Conservation (phyloP, 345 rosid species). For the Camelina neglecta region DNA sequence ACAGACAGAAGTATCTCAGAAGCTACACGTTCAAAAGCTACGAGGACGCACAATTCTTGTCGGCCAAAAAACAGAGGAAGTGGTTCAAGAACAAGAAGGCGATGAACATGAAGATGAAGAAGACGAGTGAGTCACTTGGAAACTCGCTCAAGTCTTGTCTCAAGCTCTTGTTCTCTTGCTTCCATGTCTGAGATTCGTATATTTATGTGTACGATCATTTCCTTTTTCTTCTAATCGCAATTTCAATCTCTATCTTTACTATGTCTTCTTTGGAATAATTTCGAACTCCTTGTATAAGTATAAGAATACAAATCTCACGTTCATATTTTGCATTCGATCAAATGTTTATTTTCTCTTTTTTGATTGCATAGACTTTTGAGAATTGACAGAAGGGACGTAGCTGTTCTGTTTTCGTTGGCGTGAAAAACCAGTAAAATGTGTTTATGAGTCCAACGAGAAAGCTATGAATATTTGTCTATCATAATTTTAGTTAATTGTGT, state of each 20-base stretch:
- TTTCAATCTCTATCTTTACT: slow-evolving; percentile 12
- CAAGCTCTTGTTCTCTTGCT: slow-evolving; percentile 40
- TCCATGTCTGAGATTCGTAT: slow-evolving; percentile 33
- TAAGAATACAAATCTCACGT: slow-evolving; percentile 3
- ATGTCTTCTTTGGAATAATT: slow-evolving; percentile 18
- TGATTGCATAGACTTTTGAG: slow-evolving; percentile 20
- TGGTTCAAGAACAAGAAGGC: slow-evolving; percentile 41
- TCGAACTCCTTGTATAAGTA: slow-evolving; percentile 24
- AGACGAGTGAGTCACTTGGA: slow-evolving; percentile 35
- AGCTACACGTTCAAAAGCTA: slow-evolving; percentile 43
- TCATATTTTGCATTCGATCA: not conserved
- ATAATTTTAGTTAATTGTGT: slow-evolving; percentile 7
- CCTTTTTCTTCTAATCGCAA: not conserved
- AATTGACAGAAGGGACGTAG: slow-evolving; percentile 7
- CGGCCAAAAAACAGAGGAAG: slow-evolving; percentile 33
- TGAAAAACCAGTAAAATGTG: not conserved
- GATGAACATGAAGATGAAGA: slow-evolving; percentile 27
- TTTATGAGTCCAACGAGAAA: slow-evolving; percentile 1
- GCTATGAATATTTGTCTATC: not conserved
- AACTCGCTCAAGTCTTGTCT: slow-evolving; percentile 42
- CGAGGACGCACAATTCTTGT: slow-evolving; percentile 16
- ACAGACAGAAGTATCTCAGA: slow-evolving; percentile 44
- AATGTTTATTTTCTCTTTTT: not conserved
- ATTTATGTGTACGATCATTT: not conserved
- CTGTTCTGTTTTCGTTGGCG: slow-evolving; percentile 16